These are phyloP conservation scores for Flaveria robusta DNA, from an alignment of 129 eudicot genomes.

Conservation along the genomic window DNA sequence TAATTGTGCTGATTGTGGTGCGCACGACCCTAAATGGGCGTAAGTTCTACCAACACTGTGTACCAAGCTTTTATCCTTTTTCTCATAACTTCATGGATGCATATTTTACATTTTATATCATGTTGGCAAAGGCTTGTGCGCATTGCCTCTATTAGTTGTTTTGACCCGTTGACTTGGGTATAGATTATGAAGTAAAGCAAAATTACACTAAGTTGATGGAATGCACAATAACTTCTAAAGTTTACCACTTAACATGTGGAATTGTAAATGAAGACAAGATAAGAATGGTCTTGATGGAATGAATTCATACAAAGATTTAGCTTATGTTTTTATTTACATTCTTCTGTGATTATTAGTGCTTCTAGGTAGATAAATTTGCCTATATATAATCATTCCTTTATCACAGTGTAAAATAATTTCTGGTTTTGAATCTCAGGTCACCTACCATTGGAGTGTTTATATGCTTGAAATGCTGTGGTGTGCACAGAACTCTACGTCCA, in stretches of 20 bases:
- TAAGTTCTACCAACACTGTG: conserved; percentile 52
- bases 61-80: neutral
- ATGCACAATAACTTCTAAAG: neutral
- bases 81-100: neutral
- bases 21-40: conserved; percentile 99
- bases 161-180: neutral
- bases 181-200: neutral
- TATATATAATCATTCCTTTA: neutral
- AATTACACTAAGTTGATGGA: neutral
- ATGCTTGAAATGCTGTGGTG: conserved; percentile 92
- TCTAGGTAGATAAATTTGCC: conserved; percentile 5
- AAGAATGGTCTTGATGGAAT: neutral
- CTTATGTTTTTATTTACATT: neutral
- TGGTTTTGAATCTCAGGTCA: conserved; percentile 59
- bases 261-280: conserved; percentile 3
- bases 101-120: neutral
- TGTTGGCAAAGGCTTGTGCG: conserved; percentile 8
- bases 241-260: neutral
- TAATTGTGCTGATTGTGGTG: conserved; percentile 84
- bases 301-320: neutral
- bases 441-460: conserved; percentile 86
- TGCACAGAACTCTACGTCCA: conserved; percentile 78
- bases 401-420: neutral
- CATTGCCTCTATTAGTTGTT: neutral
- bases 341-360: conserved; percentile 6